Evolutionary conservation across 1,139 yeast genomes (phyloP).

Genomic region (Candida tunisiensis): DNA sequence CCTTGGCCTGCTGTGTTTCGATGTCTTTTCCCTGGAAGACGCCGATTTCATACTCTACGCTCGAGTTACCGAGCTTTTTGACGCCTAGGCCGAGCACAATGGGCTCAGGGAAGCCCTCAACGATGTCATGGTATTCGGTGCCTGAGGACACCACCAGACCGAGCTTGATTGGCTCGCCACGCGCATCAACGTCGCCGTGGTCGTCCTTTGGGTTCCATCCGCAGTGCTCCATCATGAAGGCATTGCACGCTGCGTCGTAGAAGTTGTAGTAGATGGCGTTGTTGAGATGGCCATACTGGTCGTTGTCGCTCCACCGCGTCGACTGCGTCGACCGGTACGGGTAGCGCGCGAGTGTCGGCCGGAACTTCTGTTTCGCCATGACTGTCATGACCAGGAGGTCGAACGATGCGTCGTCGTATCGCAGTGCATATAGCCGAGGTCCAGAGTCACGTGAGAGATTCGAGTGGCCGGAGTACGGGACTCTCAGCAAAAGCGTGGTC

Average conservation of each 20-base stretch:
- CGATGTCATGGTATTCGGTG: constrained; percentile 12
- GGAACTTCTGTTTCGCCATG: neutral
- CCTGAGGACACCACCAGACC: constrained; percentile 16
- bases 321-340: constrained; percentile 8
- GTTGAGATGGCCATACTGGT: constrained; percentile 17
- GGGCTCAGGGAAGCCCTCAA: constrained; percentile 15
- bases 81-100: constrained; percentile 14
- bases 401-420: too few relatives aligned
- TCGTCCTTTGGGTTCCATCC: constrained; percentile 9
- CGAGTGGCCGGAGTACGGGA: too few relatives aligned
- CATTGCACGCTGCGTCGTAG: constrained; percentile 14
- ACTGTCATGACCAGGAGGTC: too few relatives aligned
- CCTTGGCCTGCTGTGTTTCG: constrained; percentile 9
- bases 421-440: too few relatives aligned
- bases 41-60: constrained; percentile 17
- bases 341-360: constrained; percentile 8
- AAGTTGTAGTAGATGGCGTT: constrained; percentile 15
- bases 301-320: constrained; percentile 17
- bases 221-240: constrained; percentile 13
- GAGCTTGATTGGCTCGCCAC: constrained; percentile 7
- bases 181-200: constrained; percentile 3
- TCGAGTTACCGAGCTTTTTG: constrained; percentile 11
- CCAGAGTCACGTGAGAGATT: too few relatives aligned
- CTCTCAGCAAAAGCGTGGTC: too few relatives aligned
- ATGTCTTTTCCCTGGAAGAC: constrained; percentile 11